Evolutionary conservation across 2,329 filamentous ascomycete species (phyloP).

Genomic region (Fusarium nematophilum): DNA sequence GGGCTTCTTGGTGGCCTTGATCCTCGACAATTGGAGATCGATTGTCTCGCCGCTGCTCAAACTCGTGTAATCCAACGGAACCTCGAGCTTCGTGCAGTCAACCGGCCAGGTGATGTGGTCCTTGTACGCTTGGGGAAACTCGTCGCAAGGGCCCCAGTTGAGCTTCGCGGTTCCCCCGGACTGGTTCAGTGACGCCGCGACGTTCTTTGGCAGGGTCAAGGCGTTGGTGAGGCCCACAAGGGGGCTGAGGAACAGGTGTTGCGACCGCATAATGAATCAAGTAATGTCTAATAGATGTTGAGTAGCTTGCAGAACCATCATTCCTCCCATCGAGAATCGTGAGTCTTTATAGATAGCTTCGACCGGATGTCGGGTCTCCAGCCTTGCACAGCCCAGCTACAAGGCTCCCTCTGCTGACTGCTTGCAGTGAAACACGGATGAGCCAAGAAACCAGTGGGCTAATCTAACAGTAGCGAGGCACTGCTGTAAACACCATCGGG

Average conservation of each 20-base stretch:
- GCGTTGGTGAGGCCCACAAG: neutral
- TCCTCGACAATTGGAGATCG: constrained; percentile 46
- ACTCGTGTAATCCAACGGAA: constrained; percentile 54
- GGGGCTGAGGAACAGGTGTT: neutral
- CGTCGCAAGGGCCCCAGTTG: neutral
- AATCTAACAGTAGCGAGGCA: too few species aligned
- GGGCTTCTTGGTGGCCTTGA: constrained; percentile 44
- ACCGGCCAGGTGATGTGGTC: neutral
- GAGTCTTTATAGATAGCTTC: too few species aligned
- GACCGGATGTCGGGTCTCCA: too few species aligned
- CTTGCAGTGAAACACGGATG: too few species aligned
- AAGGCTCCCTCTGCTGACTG: too few species aligned
- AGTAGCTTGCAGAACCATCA: too few species aligned
- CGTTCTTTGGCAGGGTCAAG: neutral
- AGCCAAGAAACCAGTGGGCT: too few species aligned
- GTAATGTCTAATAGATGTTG: too few species aligned
- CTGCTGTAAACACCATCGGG: too few species aligned
- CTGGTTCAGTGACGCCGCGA: neutral
- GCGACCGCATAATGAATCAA: neutral
- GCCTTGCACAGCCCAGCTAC: too few species aligned
- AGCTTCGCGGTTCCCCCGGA: neutral
- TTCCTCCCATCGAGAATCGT: too few species aligned
- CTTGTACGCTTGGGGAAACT: neutral
- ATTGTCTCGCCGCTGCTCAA: constrained; percentile 41
- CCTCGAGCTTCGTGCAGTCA: constrained; percentile 49